These are phyloP conservation scores for Stipa capillata DNA, from an alignment of 176 grass and related monocot genomes.

Conservation along the genomic window DNA sequence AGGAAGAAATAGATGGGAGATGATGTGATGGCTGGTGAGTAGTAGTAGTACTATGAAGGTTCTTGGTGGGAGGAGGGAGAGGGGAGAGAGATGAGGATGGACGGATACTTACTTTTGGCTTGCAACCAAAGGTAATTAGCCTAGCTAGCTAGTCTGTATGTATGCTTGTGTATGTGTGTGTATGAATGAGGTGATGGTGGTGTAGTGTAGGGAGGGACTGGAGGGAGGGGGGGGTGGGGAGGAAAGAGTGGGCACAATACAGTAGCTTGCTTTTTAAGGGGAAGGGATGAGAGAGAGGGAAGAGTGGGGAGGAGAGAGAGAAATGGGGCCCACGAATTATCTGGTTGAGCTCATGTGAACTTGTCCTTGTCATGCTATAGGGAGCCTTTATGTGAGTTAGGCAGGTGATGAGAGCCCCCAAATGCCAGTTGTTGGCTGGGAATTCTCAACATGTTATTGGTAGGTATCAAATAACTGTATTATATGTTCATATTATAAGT, in stretches of 20 bases:
- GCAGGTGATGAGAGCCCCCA: constrained; percentile 35
- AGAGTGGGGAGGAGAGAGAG: background rate
- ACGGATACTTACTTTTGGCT: constrained; percentile 39
- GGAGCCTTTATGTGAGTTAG: constrained; percentile 44
- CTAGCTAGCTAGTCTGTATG: background rate
- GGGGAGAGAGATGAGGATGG: background rate
- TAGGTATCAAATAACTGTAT: background rate
- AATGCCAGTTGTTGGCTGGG: constrained; percentile 35
- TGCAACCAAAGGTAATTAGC: constrained; percentile 33
- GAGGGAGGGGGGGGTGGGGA: too few relatives aligned
- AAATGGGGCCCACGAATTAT: constrained; percentile 40
- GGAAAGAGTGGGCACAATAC: constrained; percentile 37
- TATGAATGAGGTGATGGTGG: background rate
- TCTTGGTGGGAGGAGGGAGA: constrained; percentile 23
- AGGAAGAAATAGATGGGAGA: background rate
- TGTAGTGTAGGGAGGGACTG: background rate
- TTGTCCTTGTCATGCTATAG: constrained; percentile 43
- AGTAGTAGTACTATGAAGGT: constrained; percentile 32
- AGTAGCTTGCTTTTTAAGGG: constrained; percentile 42
- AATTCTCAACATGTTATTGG: constrained; percentile 12
- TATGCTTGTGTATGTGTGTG: background rate
- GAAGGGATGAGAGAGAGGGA: background rate
- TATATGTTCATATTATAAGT: background rate
- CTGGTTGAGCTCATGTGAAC: constrained; percentile 61
- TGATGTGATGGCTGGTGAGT: background rate